phyloP scores from a whole-genome alignment of 352 stramenopile species.

The Phytophthora pisi region DNA sequence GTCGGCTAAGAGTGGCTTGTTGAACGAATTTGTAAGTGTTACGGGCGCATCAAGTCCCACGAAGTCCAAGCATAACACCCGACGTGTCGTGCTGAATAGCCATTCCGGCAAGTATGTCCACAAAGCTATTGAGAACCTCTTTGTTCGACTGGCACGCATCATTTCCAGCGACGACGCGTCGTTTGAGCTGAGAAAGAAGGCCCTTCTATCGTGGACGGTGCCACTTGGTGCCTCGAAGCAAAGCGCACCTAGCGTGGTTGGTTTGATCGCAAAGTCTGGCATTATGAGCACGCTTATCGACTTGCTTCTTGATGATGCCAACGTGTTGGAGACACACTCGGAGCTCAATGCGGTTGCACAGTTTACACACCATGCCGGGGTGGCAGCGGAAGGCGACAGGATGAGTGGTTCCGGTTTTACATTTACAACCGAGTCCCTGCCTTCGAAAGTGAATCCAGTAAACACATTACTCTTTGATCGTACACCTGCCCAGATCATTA shows the following conservation, averaged over 20 bases:
- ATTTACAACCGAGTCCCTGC: not conserved
- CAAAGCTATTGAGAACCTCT: constrained; percentile 63
- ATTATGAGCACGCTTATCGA: constrained; percentile 34
- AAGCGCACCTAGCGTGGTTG: constrained; percentile 4
- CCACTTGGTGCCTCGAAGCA: constrained; percentile 17
- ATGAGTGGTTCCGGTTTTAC: not conserved
- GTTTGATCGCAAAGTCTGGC: constrained; percentile 36
- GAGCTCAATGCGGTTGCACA: constrained; percentile 12
- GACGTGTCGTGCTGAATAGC: constrained; percentile 3
- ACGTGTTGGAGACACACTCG: constrained; percentile 21
- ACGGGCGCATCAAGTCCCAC: constrained; percentile 2
- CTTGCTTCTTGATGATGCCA: constrained; percentile 34
- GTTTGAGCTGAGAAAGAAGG: constrained; percentile 48
- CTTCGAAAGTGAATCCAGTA: constrained; percentile 1
- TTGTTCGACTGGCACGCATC: constrained; percentile 49
- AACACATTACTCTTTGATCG: constrained; percentile 33
- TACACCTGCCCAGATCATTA: constrained; percentile 30
- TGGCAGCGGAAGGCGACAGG: constrained; percentile 1
- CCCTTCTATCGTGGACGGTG: constrained; percentile 49
- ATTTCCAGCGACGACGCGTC: constrained; percentile 46
- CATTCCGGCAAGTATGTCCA: constrained; percentile 11
- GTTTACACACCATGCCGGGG: not conserved
- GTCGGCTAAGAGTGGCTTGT: constrained; percentile 44
- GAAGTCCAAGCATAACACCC: not conserved
- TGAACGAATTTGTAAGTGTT: constrained; percentile 39